phyloP scores from a whole-genome alignment of 306 rosid genomes.

The Arachis hypogaea region DNA sequence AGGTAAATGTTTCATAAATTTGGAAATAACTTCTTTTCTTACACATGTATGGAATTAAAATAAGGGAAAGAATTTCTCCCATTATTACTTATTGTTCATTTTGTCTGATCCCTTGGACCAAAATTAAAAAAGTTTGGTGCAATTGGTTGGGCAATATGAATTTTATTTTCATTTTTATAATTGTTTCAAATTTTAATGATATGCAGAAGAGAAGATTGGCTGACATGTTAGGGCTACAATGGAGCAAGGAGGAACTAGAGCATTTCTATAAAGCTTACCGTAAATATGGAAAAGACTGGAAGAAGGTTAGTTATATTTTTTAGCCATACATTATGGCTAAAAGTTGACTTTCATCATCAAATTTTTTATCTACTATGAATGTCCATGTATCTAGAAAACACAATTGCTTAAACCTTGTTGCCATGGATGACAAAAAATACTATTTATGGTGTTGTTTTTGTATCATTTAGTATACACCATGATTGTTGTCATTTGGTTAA shows the following conservation, averaged over 20 bases:
- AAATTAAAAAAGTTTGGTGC: constrained; percentile 28
- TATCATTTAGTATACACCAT: constrained; percentile 10
- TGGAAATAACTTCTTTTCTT: neutral
- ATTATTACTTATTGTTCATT: neutral
- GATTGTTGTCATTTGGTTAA: constrained; percentile 24
- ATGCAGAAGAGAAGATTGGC: constrained; percentile 91
- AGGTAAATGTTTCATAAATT: constrained; percentile 42
- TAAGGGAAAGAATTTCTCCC: neutral
- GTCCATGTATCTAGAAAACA: constrained; percentile 27
- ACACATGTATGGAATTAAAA: neutral
- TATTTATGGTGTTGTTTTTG: constrained; percentile 26
- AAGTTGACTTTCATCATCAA: constrained; percentile 24
- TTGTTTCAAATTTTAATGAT: constrained; percentile 41
- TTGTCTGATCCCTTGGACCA: constrained; percentile 12
- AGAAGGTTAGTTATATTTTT: constrained; percentile 64
- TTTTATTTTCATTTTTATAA: constrained; percentile 30
- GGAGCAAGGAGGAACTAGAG: constrained; percentile 84
- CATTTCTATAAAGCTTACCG: constrained; percentile 86
- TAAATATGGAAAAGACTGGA: constrained; percentile 91
- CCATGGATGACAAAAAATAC: neutral
- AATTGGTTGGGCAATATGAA: constrained; percentile 25
- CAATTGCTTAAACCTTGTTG: neutral
- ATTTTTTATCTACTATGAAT: constrained; percentile 13
- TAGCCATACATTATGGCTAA: constrained; percentile 25
- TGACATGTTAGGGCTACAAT: constrained; percentile 87